Evolutionary conservation across 2,329 filamentous ascomycete genomes (phyloP).

Genomic region (Parastagonospora nodorum): DNA sequence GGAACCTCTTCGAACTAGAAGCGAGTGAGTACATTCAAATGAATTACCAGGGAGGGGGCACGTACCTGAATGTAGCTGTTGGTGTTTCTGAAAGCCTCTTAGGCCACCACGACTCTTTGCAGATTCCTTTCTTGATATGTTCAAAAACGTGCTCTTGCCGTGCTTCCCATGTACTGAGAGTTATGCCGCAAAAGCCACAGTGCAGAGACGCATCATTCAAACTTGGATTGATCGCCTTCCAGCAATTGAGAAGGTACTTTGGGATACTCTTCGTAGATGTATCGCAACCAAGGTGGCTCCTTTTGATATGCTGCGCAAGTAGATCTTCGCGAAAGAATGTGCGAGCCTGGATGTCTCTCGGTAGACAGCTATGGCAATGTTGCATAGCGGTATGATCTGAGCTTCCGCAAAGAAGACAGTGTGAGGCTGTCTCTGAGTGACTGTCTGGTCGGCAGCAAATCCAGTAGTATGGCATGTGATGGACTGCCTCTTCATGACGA

Average conservation of each 20-base stretch:
- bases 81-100: not conserved
- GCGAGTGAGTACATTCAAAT: not conserved
- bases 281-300: not conserved
- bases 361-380: not conserved
- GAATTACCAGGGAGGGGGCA: not conserved
- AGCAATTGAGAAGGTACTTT: not conserved
- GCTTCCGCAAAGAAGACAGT: not conserved
- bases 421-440: no score
- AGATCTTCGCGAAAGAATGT: slow-evolving; percentile 9
- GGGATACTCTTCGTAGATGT: not conserved
- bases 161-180: not conserved
- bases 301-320: slow-evolving; percentile 6
- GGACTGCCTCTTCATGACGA: slow-evolving; percentile 10
- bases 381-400: not conserved
- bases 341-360: not conserved
- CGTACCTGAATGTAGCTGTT: not conserved
- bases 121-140: not conserved
- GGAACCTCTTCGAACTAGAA: not conserved
- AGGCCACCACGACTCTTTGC: slow-evolving; percentile 4
- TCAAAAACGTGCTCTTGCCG: slow-evolving; percentile 1
- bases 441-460: slow-evolving; percentile 1
- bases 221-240: not conserved
- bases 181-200: slow-evolving; percentile 3
- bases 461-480: slow-evolving; percentile 12
- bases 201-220: not conserved